Conservation (phyloP, 495 filamentous ascomycete genomes). For the Talaromyces liani region DNA sequence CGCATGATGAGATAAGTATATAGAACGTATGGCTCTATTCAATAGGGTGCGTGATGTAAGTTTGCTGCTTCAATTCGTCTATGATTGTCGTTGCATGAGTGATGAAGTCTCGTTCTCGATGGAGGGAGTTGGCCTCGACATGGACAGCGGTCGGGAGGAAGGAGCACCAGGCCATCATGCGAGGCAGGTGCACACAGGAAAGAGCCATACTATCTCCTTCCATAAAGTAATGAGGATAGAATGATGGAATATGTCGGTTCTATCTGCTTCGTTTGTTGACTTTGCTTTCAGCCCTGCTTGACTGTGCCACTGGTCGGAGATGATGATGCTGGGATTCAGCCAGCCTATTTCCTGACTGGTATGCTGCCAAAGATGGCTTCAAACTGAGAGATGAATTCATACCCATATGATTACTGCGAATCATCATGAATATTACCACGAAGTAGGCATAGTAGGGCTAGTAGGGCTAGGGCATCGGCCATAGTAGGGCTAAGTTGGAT, state of each 20-base stretch:
- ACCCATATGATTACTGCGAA: neutral
- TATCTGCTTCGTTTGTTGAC: neutral
- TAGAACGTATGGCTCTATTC: neutral
- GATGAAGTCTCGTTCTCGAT: neutral
- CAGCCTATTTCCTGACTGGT: neutral
- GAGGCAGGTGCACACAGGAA: neutral
- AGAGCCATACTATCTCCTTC: neutral
- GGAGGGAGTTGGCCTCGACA: neutral
- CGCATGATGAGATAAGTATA: slow-evolving; percentile 1
- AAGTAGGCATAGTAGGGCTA: neutral
- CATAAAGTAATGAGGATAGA: neutral
- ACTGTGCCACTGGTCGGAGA: neutral
- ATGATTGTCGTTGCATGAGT: neutral
- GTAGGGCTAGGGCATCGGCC: neutral
- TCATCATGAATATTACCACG: neutral
- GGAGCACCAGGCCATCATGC: neutral
- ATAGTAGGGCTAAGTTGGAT: neutral
- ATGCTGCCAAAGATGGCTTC: neutral
- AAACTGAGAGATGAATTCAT: neutral
- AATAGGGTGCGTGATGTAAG: neutral
- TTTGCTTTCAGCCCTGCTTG: neutral
- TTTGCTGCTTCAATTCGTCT: neutral
- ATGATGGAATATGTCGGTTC: neutral
- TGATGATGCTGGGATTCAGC: neutral
- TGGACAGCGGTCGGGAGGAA: neutral